phyloP scores from a whole-genome alignment of 208 protist species.

The Tritrichomonas foetus region DNA sequence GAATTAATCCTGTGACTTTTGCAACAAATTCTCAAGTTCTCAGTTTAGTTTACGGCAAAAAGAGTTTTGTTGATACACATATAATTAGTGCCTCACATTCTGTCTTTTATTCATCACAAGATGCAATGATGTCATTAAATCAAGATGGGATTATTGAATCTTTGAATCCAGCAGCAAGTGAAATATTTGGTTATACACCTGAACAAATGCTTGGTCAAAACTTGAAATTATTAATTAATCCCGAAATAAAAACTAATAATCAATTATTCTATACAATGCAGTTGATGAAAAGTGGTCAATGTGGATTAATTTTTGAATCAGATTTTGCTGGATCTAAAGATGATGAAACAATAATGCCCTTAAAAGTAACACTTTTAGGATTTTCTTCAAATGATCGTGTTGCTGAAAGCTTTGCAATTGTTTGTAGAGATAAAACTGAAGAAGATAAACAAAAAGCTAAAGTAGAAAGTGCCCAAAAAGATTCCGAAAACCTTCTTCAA shows the following conservation, averaged over 20 bases:
- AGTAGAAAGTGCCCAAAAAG: neutral
- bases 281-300: conserved; percentile 17
- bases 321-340: neutral
- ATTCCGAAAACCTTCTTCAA: neutral
- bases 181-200: neutral
- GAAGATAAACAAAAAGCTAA: neutral
- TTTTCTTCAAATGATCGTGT: neutral
- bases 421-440: conserved; percentile 20
- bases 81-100: neutral
- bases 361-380: neutral
- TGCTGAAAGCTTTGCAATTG: neutral
- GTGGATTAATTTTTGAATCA: neutral
- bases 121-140: neutral
- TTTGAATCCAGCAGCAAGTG: neutral
- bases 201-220: conserved; percentile 33
- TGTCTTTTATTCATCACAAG: neutral
- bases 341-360: neutral
- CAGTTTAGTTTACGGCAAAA: neutral
- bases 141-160: neutral
- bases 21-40: neutral
- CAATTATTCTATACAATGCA: conserved; percentile 15
- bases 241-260: neutral
- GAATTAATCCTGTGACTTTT: neutral
- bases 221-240: neutral
- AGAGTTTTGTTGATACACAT: neutral